Base-by-base conservation (phyloP, 2,329 filamentous ascomycete species). In the Exophiala sp. region DNA sequence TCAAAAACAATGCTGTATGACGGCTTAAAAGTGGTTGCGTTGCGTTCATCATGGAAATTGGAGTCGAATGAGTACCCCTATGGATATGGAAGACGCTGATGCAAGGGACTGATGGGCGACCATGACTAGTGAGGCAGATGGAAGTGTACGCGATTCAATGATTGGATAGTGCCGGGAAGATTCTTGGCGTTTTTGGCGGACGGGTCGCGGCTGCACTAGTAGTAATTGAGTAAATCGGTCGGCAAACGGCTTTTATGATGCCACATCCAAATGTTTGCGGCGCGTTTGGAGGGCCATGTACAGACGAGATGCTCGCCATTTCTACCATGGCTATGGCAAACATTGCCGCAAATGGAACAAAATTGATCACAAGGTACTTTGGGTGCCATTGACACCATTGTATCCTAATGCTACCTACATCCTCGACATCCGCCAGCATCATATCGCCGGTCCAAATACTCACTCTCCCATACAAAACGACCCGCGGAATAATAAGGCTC, bases 1-100 rank as follows among this genome's bases (percentile, higher is more conserved):
- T n/a, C 16, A 29, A 36, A 16, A 34, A 34, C 11, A 5, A 11
- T 12, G 14, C 11, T n/a, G 18, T 39, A 18, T 41, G 21, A 3
- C 10, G 16, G 29, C 1, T 32, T 16, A 8, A 43, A 46, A 35
- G 34, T 52, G 40, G 48, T n/a, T 14, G 41, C 44, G 39, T 50
- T 48, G 35, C 8, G 55, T 50, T 47, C 45, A 47, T 36, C 45
- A 21, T 44, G 9, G 6, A 21, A 24, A 32, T 11, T 21, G 44
- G 54, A 57, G 32, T 57, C 57, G 57, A 60, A 57, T 42, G 46
- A 60, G 54, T 57, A 57, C 57, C 53, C 47, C 32, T 51, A 60
- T 50, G 44, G n/a, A 36, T 33, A 38, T 53, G 47, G 45, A 41
- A 39, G 41, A 38, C n/a, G 6, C 8, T 5, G 3, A 33, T 5